Evolutionary conservation across 768 basidiomycete genomes (phyloP).

Genomic region (Termitomyces sp.): DNA sequence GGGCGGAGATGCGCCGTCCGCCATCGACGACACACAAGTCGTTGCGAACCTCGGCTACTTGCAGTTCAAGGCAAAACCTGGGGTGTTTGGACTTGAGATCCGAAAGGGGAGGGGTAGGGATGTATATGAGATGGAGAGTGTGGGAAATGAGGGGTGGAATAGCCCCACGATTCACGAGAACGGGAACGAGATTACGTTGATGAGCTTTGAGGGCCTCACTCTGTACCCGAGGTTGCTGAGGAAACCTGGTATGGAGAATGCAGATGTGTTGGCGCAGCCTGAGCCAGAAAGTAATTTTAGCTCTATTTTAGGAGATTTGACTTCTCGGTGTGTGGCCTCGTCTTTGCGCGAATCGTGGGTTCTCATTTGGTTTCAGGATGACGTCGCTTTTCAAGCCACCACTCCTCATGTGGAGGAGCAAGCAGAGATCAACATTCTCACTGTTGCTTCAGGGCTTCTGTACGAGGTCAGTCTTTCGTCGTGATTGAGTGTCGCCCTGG

Average conservation of each 20-base stretch:
- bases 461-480: slow-evolving; percentile 70
- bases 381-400: slow-evolving; percentile 40
- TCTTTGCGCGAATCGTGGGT: not conserved
- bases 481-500: not conserved
- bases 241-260: slow-evolving; percentile 71
- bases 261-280: slow-evolving; percentile 70
- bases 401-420: slow-evolving; percentile 38
- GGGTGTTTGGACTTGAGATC: slow-evolving; percentile 81
- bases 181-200: slow-evolving; percentile 77
- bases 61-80: slow-evolving; percentile 93
- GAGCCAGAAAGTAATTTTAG: slow-evolving; percentile 28
- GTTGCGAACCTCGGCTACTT: slow-evolving; percentile 95
- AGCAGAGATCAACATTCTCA: slow-evolving; percentile 98
- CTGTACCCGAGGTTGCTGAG: slow-evolving; percentile 79
- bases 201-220: slow-evolving; percentile 88
- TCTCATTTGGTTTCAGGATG: slow-evolving; percentile 31
- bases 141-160: slow-evolving; percentile 87
- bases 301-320: slow-evolving; percentile 46
- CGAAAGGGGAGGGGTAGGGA: slow-evolving; percentile 78
- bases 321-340: slow-evolving; percentile 46
- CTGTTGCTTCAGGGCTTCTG: slow-evolving; percentile 92
- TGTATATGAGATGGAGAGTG: slow-evolving; percentile 80
- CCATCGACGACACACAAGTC: slow-evolving; percentile 85
- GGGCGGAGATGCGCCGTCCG: slow-evolving; percentile 30
- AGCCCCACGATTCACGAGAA: slow-evolving; percentile 66